Evolutionary conservation across 1,284 basidiomycete genomes (phyloP).

Genomic region (Trametes polyzona): DNA sequence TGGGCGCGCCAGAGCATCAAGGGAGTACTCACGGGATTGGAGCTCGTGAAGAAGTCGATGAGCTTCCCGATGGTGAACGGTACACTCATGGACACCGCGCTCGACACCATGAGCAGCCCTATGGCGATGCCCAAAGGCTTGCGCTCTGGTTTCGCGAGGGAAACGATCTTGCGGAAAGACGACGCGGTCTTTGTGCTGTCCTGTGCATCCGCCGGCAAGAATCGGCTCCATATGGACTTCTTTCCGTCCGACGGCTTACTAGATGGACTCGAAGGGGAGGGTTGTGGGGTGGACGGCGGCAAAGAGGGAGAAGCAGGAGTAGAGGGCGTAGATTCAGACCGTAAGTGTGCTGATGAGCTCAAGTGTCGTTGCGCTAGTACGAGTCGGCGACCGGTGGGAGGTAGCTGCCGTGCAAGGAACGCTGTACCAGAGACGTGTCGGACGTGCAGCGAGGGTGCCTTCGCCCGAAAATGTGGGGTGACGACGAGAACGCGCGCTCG

Average conservation of each 20-base stretch:
- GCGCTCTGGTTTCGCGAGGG: conserved; percentile 80
- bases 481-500: conserved; percentile 15
- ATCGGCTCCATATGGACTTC: conserved; percentile 42
- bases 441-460: conserved; percentile 7
- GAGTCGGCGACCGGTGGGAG: neutral
- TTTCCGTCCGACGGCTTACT: conserved; percentile 27
- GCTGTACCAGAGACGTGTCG: conserved; percentile 23
- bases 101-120: conserved; percentile 68
- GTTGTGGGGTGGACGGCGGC: neutral
- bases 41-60: conserved; percentile 87
- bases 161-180: conserved; percentile 74
- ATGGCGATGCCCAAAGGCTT: conserved; percentile 76
- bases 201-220: conserved; percentile 41
- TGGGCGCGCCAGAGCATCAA: conserved; percentile 1
- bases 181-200: conserved; percentile 48
- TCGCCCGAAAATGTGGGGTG: neutral
- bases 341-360: conserved; percentile 1
- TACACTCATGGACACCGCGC: conserved; percentile 86
- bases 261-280: neutral
- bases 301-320: neutral
- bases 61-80: conserved; percentile 90
- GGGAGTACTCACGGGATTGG: conserved; percentile 61
- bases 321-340: neutral
- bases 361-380: conserved; percentile 6
- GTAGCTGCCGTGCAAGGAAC: conserved; percentile 2